These are phyloP conservation scores for Colletotrichum phormii DNA, from an alignment of 2,329 filamentous ascomycete genomes.

Conservation along the genomic window DNA sequence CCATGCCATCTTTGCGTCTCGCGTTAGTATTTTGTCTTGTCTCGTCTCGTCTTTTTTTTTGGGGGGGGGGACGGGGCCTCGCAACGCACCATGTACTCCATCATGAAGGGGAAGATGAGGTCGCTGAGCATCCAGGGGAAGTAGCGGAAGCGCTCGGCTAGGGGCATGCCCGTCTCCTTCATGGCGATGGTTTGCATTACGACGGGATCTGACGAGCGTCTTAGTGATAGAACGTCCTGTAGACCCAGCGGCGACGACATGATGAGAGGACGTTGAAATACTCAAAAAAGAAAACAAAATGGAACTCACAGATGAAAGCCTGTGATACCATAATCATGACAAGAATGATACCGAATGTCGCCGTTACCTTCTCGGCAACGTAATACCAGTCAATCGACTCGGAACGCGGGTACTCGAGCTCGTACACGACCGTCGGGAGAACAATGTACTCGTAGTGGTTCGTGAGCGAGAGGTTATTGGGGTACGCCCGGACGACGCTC, in stretches of 20 bases:
- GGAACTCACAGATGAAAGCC: constrained; percentile 71
- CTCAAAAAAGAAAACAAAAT: too few relatives aligned
- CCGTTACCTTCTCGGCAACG: constrained; percentile 76
- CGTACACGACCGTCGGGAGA: constrained; percentile 82
- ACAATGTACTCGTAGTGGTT: constrained; percentile 81
- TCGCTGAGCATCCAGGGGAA: constrained; percentile 83
- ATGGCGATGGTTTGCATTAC: constrained; percentile 75
- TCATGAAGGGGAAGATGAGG: constrained; percentile 81
- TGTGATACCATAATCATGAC: constrained; percentile 85
- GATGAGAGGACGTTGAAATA: too few relatives aligned
- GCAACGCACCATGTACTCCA: constrained; percentile 73
- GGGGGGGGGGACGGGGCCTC: neutral
- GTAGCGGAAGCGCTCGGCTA: constrained; percentile 70
- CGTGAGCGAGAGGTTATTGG: constrained; percentile 72
- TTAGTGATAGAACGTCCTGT: constrained; percentile 15
- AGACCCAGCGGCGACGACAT: too few relatives aligned
- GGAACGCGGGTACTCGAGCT: constrained; percentile 79
- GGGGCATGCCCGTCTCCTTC: constrained; percentile 73
- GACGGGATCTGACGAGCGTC: constrained; percentile 65
- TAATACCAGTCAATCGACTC: constrained; percentile 80
- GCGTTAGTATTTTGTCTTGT: neutral
- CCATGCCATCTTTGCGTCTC: constrained; percentile 67
- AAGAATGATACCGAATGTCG: constrained; percentile 78
- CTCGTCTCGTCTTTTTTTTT: neutral
- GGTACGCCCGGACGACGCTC: constrained; percentile 65